Percentiles rank a stretch among this genome's conserved stretches.
Evolutionary conservation across 768 basidiomycete species (phyloP).

Genomic region (Leccinum pellstonianum): DNA sequence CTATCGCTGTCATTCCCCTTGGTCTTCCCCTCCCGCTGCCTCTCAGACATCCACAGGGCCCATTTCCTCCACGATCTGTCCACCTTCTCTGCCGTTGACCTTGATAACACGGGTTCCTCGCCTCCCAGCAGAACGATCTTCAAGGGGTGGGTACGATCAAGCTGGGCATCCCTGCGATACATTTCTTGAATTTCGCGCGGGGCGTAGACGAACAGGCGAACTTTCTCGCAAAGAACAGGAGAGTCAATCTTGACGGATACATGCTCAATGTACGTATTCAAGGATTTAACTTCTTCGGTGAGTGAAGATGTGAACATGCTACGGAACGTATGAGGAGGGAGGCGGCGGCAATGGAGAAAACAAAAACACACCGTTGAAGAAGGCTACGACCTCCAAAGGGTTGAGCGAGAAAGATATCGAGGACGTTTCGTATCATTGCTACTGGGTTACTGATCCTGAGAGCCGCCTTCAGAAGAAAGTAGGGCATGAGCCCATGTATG

Average conservation of each 20-base stretch:
- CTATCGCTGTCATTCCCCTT: constrained; percentile 62
- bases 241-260: constrained; percentile 91
- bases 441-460: constrained; percentile 94
- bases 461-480: constrained; percentile 91
- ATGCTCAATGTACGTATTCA: constrained; percentile 84
- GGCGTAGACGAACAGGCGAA: constrained; percentile 82
- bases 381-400: constrained; percentile 94
- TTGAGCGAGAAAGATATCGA: constrained; percentile 95
- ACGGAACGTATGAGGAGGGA: constrained; percentile 14
- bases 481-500: constrained; percentile 95
- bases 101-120: constrained; percentile 70
- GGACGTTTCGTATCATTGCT: constrained; percentile 86
- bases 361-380: constrained; percentile 67
- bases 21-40: constrained; percentile 44
- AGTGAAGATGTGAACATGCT: constrained; percentile 97
- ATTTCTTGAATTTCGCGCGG: constrained; percentile 84
- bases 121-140: constrained; percentile 77
- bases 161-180: constrained; percentile 74
- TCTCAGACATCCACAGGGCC: constrained; percentile 62
- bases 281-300: constrained; percentile 79
- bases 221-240: constrained; percentile 82
- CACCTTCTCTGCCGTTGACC: constrained; percentile 79
- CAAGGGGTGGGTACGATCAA: constrained; percentile 73
- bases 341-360: not conserved
- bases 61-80: constrained; percentile 78